Evolutionary conservation across 1,284 basidiomycete species (phyloP), one percentile per base, ranked within the genome.

Genomic region (Erythrobasidium hasegawianum): DNA sequence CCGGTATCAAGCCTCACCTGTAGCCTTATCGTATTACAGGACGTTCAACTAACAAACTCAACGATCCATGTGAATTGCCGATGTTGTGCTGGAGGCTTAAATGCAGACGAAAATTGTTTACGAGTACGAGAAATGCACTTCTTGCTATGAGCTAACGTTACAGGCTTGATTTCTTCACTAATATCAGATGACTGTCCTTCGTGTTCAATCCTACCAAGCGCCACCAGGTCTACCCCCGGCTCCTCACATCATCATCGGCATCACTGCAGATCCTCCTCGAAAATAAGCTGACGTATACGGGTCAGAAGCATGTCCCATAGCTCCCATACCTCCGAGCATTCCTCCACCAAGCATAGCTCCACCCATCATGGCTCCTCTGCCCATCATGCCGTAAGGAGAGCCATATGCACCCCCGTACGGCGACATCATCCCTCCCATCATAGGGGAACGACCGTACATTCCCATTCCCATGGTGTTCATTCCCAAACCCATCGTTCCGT

Each of bases 1-100:
- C 83, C 67, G 82, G 83, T 10, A 59, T 87, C 54, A 87, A 85
- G 72, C 77, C 82, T 9, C 83, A 79, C 70, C 77, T 87, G 33
- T 75, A 69, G 53, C 50, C 4, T 26, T 47, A 47, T 47, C n/a
- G n/a, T 5, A 5, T 18, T 47, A n/a, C n/a, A n/a, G n/a, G n/a
- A n/a, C n/a, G n/a, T n/a, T n/a, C n/a, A n/a, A n/a, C n/a, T n/a
- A n/a, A n/a, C n/a, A n/a, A n/a, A n/a, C n/a, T n/a, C n/a, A n/a
- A n/a, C n/a, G n/a, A n/a, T n/a, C n/a, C n/a, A n/a, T n/a, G n/a
- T n/a, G n/a, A n/a, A n/a, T n/a, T n/a, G n/a, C n/a, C n/a, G n/a
- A n/a, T n/a, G n/a, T n/a, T n/a, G n/a, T n/a, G n/a, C n/a, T n/a
- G n/a, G n/a, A n/a, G n/a, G n/a, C n/a, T n/a, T n/a, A n/a, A n/a